A percentile compares a stretch with the other conserved stretches of the same genome.
phyloP scores from a whole-genome alignment of 2,329 filamentous ascomycete species.

The Periconia digitata region DNA sequence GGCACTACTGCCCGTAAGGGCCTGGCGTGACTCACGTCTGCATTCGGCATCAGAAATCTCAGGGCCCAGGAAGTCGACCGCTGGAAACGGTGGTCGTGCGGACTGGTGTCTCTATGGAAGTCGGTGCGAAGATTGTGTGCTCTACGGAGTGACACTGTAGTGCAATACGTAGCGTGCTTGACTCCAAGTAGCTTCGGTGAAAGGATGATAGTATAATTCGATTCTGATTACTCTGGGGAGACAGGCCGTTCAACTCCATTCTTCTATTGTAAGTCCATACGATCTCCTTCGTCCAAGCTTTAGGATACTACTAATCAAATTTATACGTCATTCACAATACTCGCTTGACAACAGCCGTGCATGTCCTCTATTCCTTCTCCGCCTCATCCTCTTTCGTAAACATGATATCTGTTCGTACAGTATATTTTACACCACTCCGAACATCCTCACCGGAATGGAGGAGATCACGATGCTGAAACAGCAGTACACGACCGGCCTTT shows the following conservation, averaged over 20 bases:
- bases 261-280: constrained; percentile 51
- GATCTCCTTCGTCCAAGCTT: constrained; percentile 5
- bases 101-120: constrained; percentile 73
- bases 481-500: constrained; percentile 53
- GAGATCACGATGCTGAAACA: constrained; percentile 59
- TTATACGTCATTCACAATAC: not conserved
- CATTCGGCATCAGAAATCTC: constrained; percentile 88
- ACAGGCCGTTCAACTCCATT: constrained; percentile 68
- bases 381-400: constrained; percentile 41
- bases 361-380: not conserved
- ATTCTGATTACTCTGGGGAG: constrained; percentile 91
- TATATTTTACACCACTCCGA: constrained; percentile 55
- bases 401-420: constrained; percentile 60
- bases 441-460: constrained; percentile 60
- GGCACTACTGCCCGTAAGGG: constrained; percentile 76
- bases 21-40: constrained; percentile 82
- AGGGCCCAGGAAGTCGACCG: constrained; percentile 54
- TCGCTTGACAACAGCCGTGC: not conserved
- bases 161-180: constrained; percentile 89
- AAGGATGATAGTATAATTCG: constrained; percentile 68
- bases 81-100: constrained; percentile 19
- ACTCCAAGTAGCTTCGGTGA: constrained; percentile 43
- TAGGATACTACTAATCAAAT: constrained; percentile 47
- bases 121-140: constrained; percentile 90
- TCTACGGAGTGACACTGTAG: constrained; percentile 77